Conservation (phyloP, 768 basidiomycete species). For the Kwoniella newhampshirensis region DNA sequence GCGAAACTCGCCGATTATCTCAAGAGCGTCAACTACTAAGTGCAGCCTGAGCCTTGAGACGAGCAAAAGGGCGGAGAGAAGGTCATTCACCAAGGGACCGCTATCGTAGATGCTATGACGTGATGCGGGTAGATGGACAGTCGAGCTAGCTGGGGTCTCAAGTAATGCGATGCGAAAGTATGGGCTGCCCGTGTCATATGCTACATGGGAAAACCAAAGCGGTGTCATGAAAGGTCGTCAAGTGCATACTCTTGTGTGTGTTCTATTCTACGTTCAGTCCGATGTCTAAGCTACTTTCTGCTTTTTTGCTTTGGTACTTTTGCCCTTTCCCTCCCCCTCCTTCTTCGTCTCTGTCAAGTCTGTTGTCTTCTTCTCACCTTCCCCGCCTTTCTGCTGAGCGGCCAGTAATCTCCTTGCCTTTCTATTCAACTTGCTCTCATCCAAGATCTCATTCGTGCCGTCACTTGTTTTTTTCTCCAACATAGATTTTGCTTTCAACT, state of each 20-base stretch:
- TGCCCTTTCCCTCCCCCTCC: neutral
- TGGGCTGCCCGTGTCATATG: too few species aligned
- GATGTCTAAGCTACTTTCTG: neutral
- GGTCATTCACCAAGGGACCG: too few species aligned
- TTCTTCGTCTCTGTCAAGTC: conserved; percentile 4
- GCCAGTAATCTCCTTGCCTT: conserved; percentile 32
- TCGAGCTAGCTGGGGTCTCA: too few species aligned
- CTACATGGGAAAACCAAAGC: too few species aligned
- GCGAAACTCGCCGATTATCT: conserved; percentile 77
- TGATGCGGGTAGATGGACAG: too few species aligned
- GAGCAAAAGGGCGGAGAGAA: too few species aligned
- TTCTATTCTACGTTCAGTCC: too few species aligned
- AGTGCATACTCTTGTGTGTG: neutral
- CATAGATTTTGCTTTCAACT: conserved; percentile 1
- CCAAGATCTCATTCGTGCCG: too few species aligned
- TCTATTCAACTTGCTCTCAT: conserved; percentile 22
- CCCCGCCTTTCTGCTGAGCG: conserved; percentile 12
- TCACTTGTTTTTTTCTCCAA: neutral
- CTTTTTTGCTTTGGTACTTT: neutral
- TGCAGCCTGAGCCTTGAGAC: neutral
- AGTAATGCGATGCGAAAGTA: neutral
- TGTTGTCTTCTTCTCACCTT: neutral
- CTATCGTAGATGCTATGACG: too few species aligned
- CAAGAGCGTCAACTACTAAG: conserved; percentile 53
- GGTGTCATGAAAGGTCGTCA: too few species aligned